Evolutionary conservation across 306 rosid species (phyloP), one percentile per base, ranked within the genome.

Genomic region (Abrus pulchellus): DNA sequence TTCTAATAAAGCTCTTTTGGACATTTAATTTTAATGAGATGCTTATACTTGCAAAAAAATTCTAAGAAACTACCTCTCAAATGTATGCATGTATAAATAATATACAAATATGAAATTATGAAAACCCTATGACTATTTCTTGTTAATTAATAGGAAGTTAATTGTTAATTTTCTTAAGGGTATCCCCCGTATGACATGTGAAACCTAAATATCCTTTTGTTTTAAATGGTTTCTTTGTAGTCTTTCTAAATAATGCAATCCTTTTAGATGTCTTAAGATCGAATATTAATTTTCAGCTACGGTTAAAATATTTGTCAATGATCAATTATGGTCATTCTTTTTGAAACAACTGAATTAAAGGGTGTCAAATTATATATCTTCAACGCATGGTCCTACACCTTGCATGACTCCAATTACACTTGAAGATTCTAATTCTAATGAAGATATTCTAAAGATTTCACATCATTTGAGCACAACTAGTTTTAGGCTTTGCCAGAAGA

Each of bases 401-500:
- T 38, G 8, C 29, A 28, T 59, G 2, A 72, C 38, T 49, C 48
- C 20, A 49, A 41, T 67, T 79, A 73, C 30, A 74, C 43, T 29
- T 27, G 20, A 20, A 20, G 20, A 20, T 5, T 30, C 12, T 53
- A 43, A 52, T 55, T 33, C 28, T 57, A 49, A 12, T 38, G 66
- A 29, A 27, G 3, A 45, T 5, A 27, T 28, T 27, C 0, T 4
- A 41, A 50, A 50, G 47, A 80, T 52, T 63, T 7, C 6, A 52
- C 6, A 52, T 30, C 3, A 62, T 70, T 28, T 45, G 45, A 38
- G 52, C 2, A 60, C 9, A 79, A 63, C 40, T 66, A 75, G 78
- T 82, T 87, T 78, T 72, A 61, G 45, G 28, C 1, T 82, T 53
- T 75, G 7, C 34, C 66, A 70, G 88, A 78, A 75, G 86, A 89